Evolutionary conservation across 2,329 filamentous ascomycete genomes (phyloP).

Genomic region (Paecilomyces niveus): DNA sequence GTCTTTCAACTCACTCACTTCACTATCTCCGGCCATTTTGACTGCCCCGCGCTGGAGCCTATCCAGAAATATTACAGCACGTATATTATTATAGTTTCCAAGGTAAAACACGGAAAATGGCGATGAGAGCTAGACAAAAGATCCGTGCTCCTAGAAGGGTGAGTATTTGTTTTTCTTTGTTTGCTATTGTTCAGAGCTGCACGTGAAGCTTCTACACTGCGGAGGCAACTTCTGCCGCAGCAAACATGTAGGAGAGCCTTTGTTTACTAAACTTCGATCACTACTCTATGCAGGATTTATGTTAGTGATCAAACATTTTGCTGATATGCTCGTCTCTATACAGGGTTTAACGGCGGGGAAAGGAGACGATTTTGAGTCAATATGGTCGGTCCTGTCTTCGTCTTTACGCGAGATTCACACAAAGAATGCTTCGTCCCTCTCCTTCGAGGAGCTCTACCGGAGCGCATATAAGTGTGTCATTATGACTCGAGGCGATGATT

Average conservation of each 20-base stretch:
- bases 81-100: not conserved
- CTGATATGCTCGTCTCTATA: slow-evolving; percentile 1
- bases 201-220: not conserved
- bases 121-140: slow-evolving; percentile 52
- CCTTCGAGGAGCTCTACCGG: slow-evolving; percentile 92
- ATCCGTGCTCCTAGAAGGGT: slow-evolving; percentile 63
- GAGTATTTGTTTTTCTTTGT: slow-evolving; percentile 27
- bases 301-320: slow-evolving; percentile 24
- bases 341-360: slow-evolving; percentile 49
- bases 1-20: not conserved
- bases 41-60: slow-evolving; percentile 9
- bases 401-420: slow-evolving; percentile 84
- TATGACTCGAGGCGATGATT: slow-evolving; percentile 71
- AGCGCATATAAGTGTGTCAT: slow-evolving; percentile 90
- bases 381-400: slow-evolving; percentile 69
- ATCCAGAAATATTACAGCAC: not conserved
- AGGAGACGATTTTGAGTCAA: slow-evolving; percentile 72
- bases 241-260: not conserved
- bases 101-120: slow-evolving; percentile 29
- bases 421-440: slow-evolving; percentile 81
- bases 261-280: not conserved
- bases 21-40: not conserved
- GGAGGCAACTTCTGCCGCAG: not conserved
- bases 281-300: not conserved
- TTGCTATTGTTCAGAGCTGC: not conserved